Conservation (phyloP, 805 yeast genomes). For the Metschnikowia lachancei region DNA sequence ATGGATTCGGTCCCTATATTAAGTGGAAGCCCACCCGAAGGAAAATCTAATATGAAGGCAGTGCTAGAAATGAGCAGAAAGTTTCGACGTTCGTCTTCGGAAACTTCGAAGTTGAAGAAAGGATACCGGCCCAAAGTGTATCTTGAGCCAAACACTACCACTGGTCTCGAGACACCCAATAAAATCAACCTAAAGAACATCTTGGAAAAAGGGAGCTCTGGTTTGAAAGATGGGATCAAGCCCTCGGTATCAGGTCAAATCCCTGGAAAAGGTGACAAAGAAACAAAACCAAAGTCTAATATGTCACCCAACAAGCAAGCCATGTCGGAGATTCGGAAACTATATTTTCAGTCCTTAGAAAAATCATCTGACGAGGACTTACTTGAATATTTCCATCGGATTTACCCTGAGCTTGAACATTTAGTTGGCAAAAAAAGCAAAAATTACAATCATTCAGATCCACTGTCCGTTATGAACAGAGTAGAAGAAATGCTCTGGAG, state of each 20-base stretch:
- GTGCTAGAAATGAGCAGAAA: conserved; percentile 4
- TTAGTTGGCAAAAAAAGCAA: conserved; percentile 4
- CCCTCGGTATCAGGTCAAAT: not conserved
- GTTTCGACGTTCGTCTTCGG: not conserved
- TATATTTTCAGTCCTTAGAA: conserved; percentile 6
- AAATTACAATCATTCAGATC: not conserved
- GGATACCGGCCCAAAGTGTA: too few species aligned
- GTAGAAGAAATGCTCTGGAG: not conserved
- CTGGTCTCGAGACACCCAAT: not conserved
- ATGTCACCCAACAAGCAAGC: not conserved
- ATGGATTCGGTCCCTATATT: not conserved
- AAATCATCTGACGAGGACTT: conserved; percentile 8
- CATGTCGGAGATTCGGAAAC: conserved; percentile 4
- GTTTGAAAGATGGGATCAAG: not conserved
- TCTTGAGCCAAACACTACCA: not conserved
- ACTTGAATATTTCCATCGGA: conserved; percentile 8
- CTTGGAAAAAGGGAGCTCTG: not conserved
- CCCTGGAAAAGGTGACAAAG: not conserved
- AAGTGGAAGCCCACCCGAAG: not conserved
- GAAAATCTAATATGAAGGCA: conserved; percentile 3
- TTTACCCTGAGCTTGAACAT: conserved; percentile 11
- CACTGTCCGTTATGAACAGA: not conserved
- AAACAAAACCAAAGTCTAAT: not conserved
- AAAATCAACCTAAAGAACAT: conserved; percentile 3
- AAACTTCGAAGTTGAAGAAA: not conserved